Base-by-base conservation (phyloP, 164 flowering plant genomes). In the Umbellularia californica region DNA sequence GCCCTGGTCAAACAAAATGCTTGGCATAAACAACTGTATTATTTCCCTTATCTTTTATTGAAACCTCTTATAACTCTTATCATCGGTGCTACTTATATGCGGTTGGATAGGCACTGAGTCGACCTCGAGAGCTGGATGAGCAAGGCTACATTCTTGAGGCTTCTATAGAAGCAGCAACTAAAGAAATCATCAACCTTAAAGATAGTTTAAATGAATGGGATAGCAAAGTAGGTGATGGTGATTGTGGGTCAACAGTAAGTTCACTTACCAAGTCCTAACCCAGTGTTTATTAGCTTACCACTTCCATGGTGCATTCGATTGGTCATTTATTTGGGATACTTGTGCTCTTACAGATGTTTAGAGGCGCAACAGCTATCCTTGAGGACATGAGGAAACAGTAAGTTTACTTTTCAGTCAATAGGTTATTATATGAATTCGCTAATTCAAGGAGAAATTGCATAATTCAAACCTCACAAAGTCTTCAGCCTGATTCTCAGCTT, bases 181-280 rank as follows among this genome's bases (percentile, higher is more conserved):
- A 77, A 77, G 93, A 86, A 70, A 73, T 95, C 33, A 85, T 92
- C 41, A 76, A 82, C 82, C 80, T 93, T 12, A 89, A 30, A 78
- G 97, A 93, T 60, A 79, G 65, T 78, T 82, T 95, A 74, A 90
- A 95, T 87, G 96, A 89, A 66, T 95, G 93, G 97, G 99, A 95
- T 76, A 74, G 90, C 72, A 87, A 86, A 92, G 96, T 87, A 35
- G 99, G 97, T 78, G 99, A 95, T 82, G 98, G 97, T 71, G 99
- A 95, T 77, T 95, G 99, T 87, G 99, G 99, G 12, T 87, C 98
- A 66, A 92, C 97, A 5, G 99, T 95, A 79, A 86, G 97, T 86
- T 58, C 47, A 25, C 20, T 12, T 65, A 23, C 27, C 50, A 27
- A 51, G 15, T 41, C 47, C 30, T 20, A n/a, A 72, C 33, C 35